These are phyloP conservation scores for Phaeodactylum tricornutum DNA, from an alignment of 108 stramenopile genomes.

Conservation along the genomic window DNA sequence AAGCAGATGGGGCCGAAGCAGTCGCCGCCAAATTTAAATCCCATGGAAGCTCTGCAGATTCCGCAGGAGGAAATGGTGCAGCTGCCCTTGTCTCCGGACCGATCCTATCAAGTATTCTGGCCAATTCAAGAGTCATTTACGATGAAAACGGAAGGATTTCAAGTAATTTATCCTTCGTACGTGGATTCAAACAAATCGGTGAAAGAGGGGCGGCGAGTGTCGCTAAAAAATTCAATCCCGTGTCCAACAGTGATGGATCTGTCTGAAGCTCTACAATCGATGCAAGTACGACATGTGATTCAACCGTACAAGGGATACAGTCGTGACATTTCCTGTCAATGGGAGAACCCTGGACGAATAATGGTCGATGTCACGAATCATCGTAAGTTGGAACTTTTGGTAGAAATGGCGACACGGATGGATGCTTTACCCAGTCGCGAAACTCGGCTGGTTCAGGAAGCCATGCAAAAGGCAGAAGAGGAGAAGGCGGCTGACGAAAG, in stretches of 20 bases:
- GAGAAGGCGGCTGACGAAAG: conserved; percentile 4
- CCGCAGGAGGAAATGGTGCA: conserved; percentile 64
- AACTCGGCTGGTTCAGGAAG: neutral
- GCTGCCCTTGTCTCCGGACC: conserved; percentile 52
- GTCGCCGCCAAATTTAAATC: conserved; percentile 42
- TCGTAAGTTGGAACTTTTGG: conserved; percentile 32
- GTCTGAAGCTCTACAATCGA: conserved; percentile 46
- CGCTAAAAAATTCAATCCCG: conserved; percentile 44
- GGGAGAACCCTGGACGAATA: conserved; percentile 78
- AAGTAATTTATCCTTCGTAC: conserved; percentile 66
- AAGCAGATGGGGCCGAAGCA: conserved; percentile 61
- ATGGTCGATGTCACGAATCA: conserved; percentile 19
- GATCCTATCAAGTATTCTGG: conserved; percentile 60
- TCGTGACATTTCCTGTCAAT: conserved; percentile 47
- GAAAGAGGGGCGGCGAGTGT: conserved; percentile 55
- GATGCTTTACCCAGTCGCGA: neutral
- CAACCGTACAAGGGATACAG: conserved; percentile 83
- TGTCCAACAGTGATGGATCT: conserved; percentile 64
- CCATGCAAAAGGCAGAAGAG: neutral
- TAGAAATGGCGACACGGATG: conserved; percentile 27
- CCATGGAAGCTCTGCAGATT: conserved; percentile 47
- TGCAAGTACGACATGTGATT: conserved; percentile 70
- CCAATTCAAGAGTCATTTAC: conserved; percentile 66
- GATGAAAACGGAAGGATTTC: conserved; percentile 49
- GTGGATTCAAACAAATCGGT: conserved; percentile 70